Conservation (phyloP, 345 rosid species). For the Noccaea caerulescens region DNA sequence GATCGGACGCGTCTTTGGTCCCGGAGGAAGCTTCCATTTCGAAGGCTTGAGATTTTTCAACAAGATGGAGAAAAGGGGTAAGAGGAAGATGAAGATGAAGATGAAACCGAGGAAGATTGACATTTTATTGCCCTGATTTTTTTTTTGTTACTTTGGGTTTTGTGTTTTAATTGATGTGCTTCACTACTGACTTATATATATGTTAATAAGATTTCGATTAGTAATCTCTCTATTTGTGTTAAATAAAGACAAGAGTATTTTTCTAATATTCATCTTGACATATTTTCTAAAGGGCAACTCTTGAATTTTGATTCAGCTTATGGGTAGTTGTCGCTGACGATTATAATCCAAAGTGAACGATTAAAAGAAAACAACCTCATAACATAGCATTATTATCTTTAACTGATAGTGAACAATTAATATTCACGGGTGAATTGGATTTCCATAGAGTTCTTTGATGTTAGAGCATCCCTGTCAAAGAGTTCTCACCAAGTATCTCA, state of each 20-base stretch:
- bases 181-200: neutral
- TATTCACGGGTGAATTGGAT: too few species aligned
- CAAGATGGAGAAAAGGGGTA: slow-evolving; percentile 39
- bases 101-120: slow-evolving; percentile 39
- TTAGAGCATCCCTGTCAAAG: too few species aligned
- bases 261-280: neutral
- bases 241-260: neutral
- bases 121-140: slow-evolving; percentile 1
- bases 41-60: slow-evolving; percentile 22
- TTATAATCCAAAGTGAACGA: neutral
- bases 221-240: neutral
- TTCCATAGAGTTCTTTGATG: too few species aligned
- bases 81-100: slow-evolving; percentile 52
- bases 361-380: too few species aligned
- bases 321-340: neutral
- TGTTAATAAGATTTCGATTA: neutral
- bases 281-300: neutral
- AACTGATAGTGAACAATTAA: too few species aligned
- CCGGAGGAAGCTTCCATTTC: slow-evolving; percentile 39
- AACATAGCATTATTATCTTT: too few species aligned
- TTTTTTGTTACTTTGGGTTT: neutral
- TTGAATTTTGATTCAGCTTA: neutral
- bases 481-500: too few species aligned
- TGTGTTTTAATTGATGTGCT: neutral
- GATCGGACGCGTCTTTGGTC: slow-evolving; percentile 37